Base-by-base conservation (phyloP, 768 basidiomycete genomes). In the Boletus speciosus region DNA sequence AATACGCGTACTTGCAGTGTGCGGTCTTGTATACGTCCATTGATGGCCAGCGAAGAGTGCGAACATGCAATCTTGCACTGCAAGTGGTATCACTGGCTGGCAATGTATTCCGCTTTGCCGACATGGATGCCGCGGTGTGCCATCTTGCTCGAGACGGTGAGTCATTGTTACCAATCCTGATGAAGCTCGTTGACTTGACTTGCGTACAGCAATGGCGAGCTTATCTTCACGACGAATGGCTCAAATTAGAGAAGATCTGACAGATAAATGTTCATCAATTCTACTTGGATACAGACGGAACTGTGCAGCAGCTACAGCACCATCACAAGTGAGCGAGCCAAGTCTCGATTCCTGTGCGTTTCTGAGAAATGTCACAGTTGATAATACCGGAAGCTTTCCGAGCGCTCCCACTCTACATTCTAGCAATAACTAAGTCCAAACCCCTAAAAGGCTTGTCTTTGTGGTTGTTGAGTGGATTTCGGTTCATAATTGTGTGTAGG, bases 321-420 rank as follows among this genome's bases (percentile, higher is more conserved):
- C 79, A 0, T 86, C 88, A 6, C 96, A 98, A 76, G 96, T 93
- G 58, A 61, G 77, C 48, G 16, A 38, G 38, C 23, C 42, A 4
- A 27, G 19, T 32, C 16, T 6, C 8, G 34, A 52, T 41, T 16
- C 25, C 3, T 51, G 34, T 48, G 40, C 45, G 19, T 47, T 21
- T 54, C 61, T 56, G 41, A 60, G 37, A 47, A 54, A 12, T 6
- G 4, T 34, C 40, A 1, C 61, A 99, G 96, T 72, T 99, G 57
- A 89, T 99, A 56, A 83, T 99, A 25, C 97, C 97, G 6, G 97
- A 98, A 71, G 86, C 89, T 0, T 94, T 93, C 77, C 86, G 88
- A 64, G 79, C 87, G 1, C 79, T 98, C 40, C 92, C 94, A 0
- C 76, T 93, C 16, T 94, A 86, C 66, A 81, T 82, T 4, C 76